Conservation (phyloP, 345 rosid genomes). For the Eucalyptus grandis region DNA sequence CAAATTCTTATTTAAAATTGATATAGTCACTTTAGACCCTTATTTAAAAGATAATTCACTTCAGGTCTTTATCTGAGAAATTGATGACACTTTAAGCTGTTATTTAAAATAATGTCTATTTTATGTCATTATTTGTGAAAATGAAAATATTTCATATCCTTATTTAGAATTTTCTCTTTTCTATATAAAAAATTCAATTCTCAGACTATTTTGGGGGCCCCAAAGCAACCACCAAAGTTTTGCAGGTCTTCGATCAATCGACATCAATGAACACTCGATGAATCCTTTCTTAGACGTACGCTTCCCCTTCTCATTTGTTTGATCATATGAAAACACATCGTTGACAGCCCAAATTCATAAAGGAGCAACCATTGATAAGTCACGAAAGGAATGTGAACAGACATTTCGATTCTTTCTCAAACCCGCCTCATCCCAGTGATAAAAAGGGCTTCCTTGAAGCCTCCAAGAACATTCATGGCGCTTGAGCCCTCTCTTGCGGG, state of each 20-base stretch:
- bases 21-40: fast-evolving
- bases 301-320: neutral
- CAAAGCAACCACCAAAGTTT: neutral
- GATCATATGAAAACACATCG: neutral
- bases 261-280: neutral
- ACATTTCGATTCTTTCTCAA: neutral
- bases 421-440: neutral
- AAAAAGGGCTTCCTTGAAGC: neutral
- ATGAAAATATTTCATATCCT: fast-evolving
- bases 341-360: neutral
- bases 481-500: neutral
- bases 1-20: fast-evolving
- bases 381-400: neutral
- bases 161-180: too few relatives aligned
- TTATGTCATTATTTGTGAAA: too few relatives aligned
- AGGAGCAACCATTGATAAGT: neutral
- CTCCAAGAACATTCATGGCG: neutral
- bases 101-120: too few relatives aligned
- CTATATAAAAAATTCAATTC: neutral
- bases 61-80: fast-evolving
- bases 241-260: neutral
- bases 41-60: too few relatives aligned
- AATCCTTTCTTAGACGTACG: neutral
- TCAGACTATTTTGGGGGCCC: neutral
- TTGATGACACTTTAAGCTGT: fast-evolving